Base-by-base conservation (phyloP, 225 moss, liverwort and hornwort genomes). In the Thuidium tamariscinum region DNA sequence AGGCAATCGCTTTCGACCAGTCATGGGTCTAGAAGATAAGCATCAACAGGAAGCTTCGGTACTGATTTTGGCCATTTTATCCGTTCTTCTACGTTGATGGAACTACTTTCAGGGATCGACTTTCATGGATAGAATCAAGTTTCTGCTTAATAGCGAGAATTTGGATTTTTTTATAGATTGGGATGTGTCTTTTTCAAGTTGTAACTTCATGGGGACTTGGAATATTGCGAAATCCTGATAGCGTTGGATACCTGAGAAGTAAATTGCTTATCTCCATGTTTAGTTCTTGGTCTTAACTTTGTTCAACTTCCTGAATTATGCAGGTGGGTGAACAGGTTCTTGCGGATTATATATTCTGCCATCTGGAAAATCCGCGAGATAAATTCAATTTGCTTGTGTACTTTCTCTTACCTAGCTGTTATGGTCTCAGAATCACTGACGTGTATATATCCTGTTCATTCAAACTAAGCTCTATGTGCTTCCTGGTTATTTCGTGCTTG, bases 311-410 rank as follows among this genome's bases (percentile, higher is more conserved):
- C 32, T 88, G 80, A 85, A 77, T 56, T 77, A 55, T 64, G 66
- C 91, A 98, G 98, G 95, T 97, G 39, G 98, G 97, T 62, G 97
- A 97, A 87, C 97, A 95, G 91, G 89, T 98, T 61, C 86, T 98
- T 87, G 94, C 94, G 74, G 98, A 97, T 77, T 96, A 91, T 89
- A 86, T 97, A 37, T 77, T 98, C 74, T 91, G 91, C 52, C 95
- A 98, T 65, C 88, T 98, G 87, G 98, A 98, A 84, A 97, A 94
- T 87, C 90, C 93, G 48, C 92, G 88, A 84, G 98, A 98, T 79
- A 98, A 98, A 88, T 97, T 96, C 85, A 96, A 97, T 86, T 90
- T 97, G 79, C 82, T 98, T 78, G 93, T 98, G 98, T 98, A 92
- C 37, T 88, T 84, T 77, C 87, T 64, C 63, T 79, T 77, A 80